Conservation (phyloP, 1,284 basidiomycete genomes). For the Kalmanozyma brasiliensis region DNA sequence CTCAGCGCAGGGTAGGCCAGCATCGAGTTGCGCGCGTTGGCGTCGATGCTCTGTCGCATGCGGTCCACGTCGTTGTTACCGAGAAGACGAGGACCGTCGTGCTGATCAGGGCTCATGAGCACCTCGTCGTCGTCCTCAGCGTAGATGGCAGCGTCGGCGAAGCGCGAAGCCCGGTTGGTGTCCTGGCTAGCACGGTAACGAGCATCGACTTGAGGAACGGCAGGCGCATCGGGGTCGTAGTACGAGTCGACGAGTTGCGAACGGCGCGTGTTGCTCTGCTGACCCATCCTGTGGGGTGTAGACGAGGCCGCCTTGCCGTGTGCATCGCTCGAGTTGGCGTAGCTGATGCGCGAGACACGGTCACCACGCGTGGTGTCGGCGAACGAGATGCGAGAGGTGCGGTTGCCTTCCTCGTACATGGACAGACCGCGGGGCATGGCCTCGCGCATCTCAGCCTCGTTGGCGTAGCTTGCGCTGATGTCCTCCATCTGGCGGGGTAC, state of each 20-base stretch:
- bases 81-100: slow-evolving; percentile 50
- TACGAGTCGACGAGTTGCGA: slow-evolving; percentile 53
- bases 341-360: slow-evolving; percentile 58
- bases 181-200: slow-evolving; percentile 43
- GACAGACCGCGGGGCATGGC: slow-evolving; percentile 47
- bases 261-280: slow-evolving; percentile 30
- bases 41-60: slow-evolving; percentile 52
- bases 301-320: slow-evolving; percentile 42
- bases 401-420: slow-evolving; percentile 51
- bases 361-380: slow-evolving; percentile 57
- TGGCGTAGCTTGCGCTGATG: slow-evolving; percentile 41
- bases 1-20: slow-evolving; percentile 55
- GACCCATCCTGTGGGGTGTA: slow-evolving; percentile 43
- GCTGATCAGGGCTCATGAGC: slow-evolving; percentile 60
- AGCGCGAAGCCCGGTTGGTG: slow-evolving; percentile 30
- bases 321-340: slow-evolving; percentile 52
- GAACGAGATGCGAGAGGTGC: slow-evolving; percentile 53
- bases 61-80: slow-evolving; percentile 43
- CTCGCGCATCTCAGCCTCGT: slow-evolving; percentile 57
- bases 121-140: slow-evolving; percentile 52
- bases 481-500: slow-evolving; percentile 52
- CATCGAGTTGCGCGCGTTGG: slow-evolving; percentile 55
- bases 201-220: slow-evolving; percentile 46
- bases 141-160: slow-evolving; percentile 45
- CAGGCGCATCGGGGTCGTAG: slow-evolving; percentile 56